Base-by-base conservation (phyloP, 192 early-diverging fungal species). In the Coemansia sp. region DNA sequence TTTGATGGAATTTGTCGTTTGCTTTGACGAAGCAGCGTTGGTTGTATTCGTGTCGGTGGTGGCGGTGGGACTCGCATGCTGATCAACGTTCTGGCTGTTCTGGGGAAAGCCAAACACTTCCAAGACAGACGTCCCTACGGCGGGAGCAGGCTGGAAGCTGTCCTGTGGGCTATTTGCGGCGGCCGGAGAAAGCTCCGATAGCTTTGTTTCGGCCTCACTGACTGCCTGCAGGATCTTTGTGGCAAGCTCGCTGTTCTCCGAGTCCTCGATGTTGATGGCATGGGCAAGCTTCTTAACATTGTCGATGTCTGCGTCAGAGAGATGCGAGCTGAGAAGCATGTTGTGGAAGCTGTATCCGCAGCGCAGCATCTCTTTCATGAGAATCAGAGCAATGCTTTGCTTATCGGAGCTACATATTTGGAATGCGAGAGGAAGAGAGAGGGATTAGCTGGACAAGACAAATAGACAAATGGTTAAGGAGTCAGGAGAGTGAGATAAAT, bases 341-440 rank as follows among this genome's bases (percentile, higher is more conserved):
- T 48, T 53, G 56, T 70, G 66, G 50, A 81, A 76, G 20, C 61
- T 76, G 40, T 61, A 50, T 11, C 70, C 74, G 34, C 58, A 57
- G 42, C 79, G 72, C 61, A 73, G 45, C 79, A 81, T 75, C 48
- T 81, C 79, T 31, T 72, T 68, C 74, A 81, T 81, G 28, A 81
- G 57, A 34, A 75, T 74, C 36, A 70, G 25, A 4, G 69, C 79
- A 29, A 81, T 70, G 45, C 66, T 81, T 8, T 50, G 54, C 69
- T 72, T 68, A 11, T 42, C 45, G 55, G 33, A 59, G 14, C 78
- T 81, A 81, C 47, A 79, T 6, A 34, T 19, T 41, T 19, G 41
- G 54, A 42, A 30, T n/a, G n/a, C n/a, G n/a, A 53, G 37, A 22
- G 11, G 23, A 58, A 2, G 15, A 44, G 40, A 44, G 33, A 23